phyloP scores from a whole-genome alignment of 2,329 filamentous ascomycete genomes.

The Penicillium sp. region DNA sequence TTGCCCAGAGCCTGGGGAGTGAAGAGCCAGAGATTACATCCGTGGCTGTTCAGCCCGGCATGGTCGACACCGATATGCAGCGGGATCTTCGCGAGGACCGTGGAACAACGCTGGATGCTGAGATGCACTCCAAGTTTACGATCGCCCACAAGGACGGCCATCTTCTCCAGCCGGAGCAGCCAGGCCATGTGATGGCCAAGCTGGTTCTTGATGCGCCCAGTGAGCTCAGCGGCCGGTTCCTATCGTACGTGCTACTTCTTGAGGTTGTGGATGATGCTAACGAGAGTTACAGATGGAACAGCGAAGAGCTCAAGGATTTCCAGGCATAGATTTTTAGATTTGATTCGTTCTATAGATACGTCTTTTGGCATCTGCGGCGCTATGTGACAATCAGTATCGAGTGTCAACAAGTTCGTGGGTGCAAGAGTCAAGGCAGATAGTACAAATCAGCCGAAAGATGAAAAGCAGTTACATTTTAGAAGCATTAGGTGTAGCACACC shows the following conservation, averaged over 20 bases:
- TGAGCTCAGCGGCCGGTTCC: constrained; percentile 71
- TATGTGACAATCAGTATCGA: constrained; percentile 31
- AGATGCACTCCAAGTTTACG: constrained; percentile 63
- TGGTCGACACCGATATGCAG: constrained; percentile 39
- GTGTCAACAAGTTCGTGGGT: constrained; percentile 23
- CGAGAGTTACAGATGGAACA: constrained; percentile 44
- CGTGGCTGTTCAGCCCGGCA: constrained; percentile 34
- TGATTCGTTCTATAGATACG: constrained; percentile 4
- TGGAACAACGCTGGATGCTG: constrained; percentile 56
- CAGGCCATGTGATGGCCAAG: constrained; percentile 80
- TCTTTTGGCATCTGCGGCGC: constrained; percentile 12
- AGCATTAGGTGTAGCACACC: constrained; percentile 51
- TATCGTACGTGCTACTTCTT: constrained; percentile 42
- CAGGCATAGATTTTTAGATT: constrained; percentile 34
- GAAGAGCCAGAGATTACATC: constrained; percentile 29
- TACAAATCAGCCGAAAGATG: constrained; percentile 61
- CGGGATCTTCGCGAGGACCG: constrained; percentile 72
- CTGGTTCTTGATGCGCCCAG: constrained; percentile 64
- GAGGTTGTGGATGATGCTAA: constrained; percentile 23
- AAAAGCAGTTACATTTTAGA: constrained; percentile 60
- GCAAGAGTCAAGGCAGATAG: constrained; percentile 13
- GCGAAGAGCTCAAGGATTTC: constrained; percentile 43
- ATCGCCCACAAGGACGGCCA: constrained; percentile 67
- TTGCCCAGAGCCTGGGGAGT: constrained; percentile 28
- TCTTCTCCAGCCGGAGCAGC: constrained; percentile 76